Conservation (phyloP, 2,329 filamentous ascomycete genomes). For the Sporothrix luriei region DNA sequence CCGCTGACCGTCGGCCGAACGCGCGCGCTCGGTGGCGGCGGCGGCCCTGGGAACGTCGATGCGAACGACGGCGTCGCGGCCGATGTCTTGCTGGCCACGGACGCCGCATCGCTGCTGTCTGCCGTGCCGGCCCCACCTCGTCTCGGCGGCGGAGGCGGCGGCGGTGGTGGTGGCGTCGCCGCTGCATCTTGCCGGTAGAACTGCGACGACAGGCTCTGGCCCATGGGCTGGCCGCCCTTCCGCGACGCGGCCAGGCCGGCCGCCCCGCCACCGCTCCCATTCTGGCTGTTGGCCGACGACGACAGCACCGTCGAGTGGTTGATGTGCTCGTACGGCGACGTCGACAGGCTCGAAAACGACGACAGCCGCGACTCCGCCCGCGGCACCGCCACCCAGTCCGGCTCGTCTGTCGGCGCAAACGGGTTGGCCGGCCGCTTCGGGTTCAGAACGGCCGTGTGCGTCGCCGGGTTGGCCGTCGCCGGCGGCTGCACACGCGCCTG, state of each 20-base stretch:
- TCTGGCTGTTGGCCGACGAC: slow-evolving; percentile 50
- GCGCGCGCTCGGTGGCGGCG: slow-evolving; percentile 10
- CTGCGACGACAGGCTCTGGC: slow-evolving; percentile 26
- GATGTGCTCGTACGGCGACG: slow-evolving; percentile 62
- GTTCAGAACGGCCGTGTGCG: slow-evolving; percentile 66
- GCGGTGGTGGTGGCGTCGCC: slow-evolving; percentile 49
- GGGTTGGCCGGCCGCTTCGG: slow-evolving; percentile 77
- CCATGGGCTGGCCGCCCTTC: slow-evolving; percentile 42
- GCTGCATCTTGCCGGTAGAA: slow-evolving; percentile 10
- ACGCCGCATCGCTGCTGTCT: slow-evolving; percentile 27
- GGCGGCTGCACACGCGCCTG: slow-evolving; percentile 72
- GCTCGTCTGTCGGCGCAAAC: slow-evolving; percentile 71
- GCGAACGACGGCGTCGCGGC: slow-evolving; percentile 42
- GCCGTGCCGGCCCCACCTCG: slow-evolving; percentile 31
- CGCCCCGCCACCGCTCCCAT: background rate
- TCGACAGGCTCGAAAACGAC: slow-evolving; percentile 60
- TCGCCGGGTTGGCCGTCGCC: slow-evolving; percentile 49
- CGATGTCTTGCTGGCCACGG: slow-evolving; percentile 30
- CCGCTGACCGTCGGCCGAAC: slow-evolving; percentile 28
- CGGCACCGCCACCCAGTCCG: slow-evolving; percentile 78
- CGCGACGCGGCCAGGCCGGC: slow-evolving; percentile 43
- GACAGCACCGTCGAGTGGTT: slow-evolving; percentile 53
- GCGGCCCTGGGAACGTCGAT: slow-evolving; percentile 44
- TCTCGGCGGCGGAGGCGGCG: slow-evolving; percentile 39
- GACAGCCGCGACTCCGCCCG: slow-evolving; percentile 57